Evolutionary conservation across 1,284 basidiomycete genomes (phyloP), one percentile per base, ranked within the genome.

Genomic region (Puccinia polysora): DNA sequence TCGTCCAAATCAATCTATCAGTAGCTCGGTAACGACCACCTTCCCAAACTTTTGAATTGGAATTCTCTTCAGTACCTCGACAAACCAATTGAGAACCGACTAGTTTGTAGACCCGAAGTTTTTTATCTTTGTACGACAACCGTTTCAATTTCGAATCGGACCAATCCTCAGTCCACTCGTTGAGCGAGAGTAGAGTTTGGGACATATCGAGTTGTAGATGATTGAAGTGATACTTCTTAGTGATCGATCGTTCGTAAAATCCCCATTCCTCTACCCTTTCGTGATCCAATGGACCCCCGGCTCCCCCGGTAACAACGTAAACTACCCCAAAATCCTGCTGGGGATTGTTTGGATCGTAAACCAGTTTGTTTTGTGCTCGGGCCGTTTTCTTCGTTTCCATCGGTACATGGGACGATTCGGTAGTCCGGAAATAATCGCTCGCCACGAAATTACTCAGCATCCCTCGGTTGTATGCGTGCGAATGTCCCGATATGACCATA

Each of bases 221-320:
- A 7, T 74, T 75, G 8, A 73, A 73, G 43, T 77, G 76, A 65
- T 76, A 65, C 28, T 52, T 20, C 25, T 68, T 69, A 14, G 32
- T 30, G 1, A 65, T 23, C 8, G 45, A 58, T 23, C 34, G 25
- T 56, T 71, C 74, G 55, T 74, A 75, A 53, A 76, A 74, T 12
- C 74, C 75, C 76, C 76, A 77, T 0, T 76, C 62, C 50, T 76
- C 76, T n/a, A 77, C 76, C 2, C 52, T 49, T 28, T 77, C 76
- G 10, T 12, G 8, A 53, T 77, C 76, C n/a, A 77, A 65, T 18
- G 73, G 63, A 10, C 76, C 76, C 8, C 76, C 76, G 3, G 76
- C 75, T 0, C 76, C 76, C 1, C 76, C 76, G 7, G 65, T 60
- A 8, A 75, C 65, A n/a, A 74, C 34, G 34, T 74, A 67, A 8